phyloP scores from a whole-genome alignment of 176 grass and related monocot genomes.

The Cymbopogon citratus region DNA sequence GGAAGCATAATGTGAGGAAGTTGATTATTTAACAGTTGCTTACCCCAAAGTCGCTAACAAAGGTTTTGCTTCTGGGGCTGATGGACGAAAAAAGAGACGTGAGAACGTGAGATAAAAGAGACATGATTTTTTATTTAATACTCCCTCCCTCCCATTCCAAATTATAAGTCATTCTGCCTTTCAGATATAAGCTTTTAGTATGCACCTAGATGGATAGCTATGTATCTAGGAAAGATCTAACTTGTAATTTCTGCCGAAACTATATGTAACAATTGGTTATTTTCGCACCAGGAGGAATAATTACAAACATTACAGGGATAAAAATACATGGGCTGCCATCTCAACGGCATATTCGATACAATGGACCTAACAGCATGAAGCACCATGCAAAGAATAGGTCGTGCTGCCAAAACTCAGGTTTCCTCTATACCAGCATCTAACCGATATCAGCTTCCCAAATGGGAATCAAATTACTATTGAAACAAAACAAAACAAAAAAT shows the following conservation, averaged over 20 bases:
- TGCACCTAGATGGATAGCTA: not conserved
- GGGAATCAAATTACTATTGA: constrained; percentile 13
- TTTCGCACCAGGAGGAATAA: constrained; percentile 35
- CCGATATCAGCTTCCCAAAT: constrained; percentile 18
- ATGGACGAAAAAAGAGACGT: not conserved
- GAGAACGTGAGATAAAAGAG: not conserved
- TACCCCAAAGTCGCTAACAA: too few species aligned
- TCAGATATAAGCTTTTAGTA: not conserved
- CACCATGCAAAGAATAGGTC: constrained; percentile 32
- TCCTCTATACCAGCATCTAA: constrained; percentile 40
- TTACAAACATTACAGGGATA: constrained; percentile 61
- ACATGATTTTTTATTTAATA: not conserved
- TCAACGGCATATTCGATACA: constrained; percentile 32
- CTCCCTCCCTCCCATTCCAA: not conserved
- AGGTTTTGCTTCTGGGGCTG: too few species aligned
- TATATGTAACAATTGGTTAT: constrained; percentile 29
- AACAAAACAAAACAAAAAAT: constrained; percentile 19
- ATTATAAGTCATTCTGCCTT: not conserved
- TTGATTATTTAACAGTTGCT: too few species aligned
- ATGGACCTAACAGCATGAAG: constrained; percentile 20
- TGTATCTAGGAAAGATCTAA: not conserved
- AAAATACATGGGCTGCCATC: constrained; percentile 43
- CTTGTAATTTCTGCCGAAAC: constrained; percentile 1
- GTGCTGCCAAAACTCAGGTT: constrained; percentile 27
- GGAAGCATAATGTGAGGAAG: not conserved